phyloP scores from a whole-genome alignment of 2,329 filamentous ascomycete genomes.

The Penicillium aurantiogriseum region DNA sequence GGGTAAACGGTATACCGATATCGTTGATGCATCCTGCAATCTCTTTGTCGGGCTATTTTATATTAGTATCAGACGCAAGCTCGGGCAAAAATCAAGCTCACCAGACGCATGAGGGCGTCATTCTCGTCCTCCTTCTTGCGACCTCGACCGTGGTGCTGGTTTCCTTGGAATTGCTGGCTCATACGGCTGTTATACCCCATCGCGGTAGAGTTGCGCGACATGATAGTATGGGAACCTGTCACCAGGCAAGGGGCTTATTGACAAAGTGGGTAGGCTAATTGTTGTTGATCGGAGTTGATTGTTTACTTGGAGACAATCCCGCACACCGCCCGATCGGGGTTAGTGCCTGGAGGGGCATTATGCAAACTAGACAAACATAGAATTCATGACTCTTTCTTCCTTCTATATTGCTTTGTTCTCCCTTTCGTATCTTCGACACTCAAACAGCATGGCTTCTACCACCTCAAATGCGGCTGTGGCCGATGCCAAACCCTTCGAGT shows the following conservation, averaged over 20 bases:
- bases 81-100: slow-evolving; percentile 30
- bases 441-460: slow-evolving; percentile 31
- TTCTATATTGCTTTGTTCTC: slow-evolving; percentile 7
- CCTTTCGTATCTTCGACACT: slow-evolving; percentile 4
- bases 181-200: slow-evolving; percentile 55
- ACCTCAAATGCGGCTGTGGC: slow-evolving; percentile 21
- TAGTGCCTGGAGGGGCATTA: slow-evolving; percentile 36
- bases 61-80: neutral
- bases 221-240: neutral
- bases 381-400: slow-evolving; percentile 24
- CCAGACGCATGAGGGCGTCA: slow-evolving; percentile 58
- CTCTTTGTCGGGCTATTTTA: slow-evolving; percentile 62
- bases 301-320: slow-evolving; percentile 34
- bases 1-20: slow-evolving; percentile 85
- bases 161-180: slow-evolving; percentile 52
- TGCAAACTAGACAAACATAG: slow-evolving; percentile 42
- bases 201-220: slow-evolving; percentile 9
- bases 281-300: slow-evolving; percentile 30
- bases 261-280: slow-evolving; percentile 12
- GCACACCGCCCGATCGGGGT: slow-evolving; percentile 23
- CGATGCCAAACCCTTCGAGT: slow-evolving; percentile 40
- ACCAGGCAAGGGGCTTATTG: slow-evolving; percentile 7
- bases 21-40: slow-evolving; percentile 97
- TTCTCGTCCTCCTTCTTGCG: slow-evolving; percentile 59
- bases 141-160: slow-evolving; percentile 47